These are phyloP conservation scores for Suillus weaverae DNA, from an alignment of 768 basidiomycete genomes.

Conservation along the genomic window DNA sequence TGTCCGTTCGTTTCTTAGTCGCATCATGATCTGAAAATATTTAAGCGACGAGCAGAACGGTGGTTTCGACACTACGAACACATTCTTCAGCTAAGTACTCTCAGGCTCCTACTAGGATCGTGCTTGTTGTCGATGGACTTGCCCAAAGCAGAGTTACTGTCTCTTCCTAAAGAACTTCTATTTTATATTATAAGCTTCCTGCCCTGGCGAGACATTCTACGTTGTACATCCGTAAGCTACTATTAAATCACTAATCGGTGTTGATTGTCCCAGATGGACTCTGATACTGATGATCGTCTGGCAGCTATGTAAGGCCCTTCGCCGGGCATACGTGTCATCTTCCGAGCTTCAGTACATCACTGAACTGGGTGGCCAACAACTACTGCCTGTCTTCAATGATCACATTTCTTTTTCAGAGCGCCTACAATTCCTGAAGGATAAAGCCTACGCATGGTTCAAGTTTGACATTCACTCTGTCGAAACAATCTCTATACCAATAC, in stretches of 20 bases:
- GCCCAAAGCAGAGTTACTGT: neutral
- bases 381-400: neutral
- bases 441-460: neutral
- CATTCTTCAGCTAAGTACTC: neutral
- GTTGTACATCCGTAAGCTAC: neutral
- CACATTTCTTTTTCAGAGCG: neutral
- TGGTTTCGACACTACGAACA: neutral
- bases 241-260: neutral
- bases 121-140: neutral
- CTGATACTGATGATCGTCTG: neutral
- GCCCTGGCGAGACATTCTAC: neutral
- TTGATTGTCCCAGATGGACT: neutral
- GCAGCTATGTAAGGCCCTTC: neutral
- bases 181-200: neutral
- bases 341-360: neutral
- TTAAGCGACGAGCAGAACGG: neutral
- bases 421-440: neutral
- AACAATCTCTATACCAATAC: neutral
- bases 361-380: neutral
- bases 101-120: neutral
- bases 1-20: neutral
- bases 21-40: neutral
- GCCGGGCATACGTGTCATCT: neutral
- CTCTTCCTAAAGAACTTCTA: neutral
- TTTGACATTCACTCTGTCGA: neutral